Percentiles rank a stretch among this genome's conserved stretches.
Evolutionary conservation across 441 rosid genomes (phyloP).

Genomic region (Euphorbia schlechtendalii): DNA sequence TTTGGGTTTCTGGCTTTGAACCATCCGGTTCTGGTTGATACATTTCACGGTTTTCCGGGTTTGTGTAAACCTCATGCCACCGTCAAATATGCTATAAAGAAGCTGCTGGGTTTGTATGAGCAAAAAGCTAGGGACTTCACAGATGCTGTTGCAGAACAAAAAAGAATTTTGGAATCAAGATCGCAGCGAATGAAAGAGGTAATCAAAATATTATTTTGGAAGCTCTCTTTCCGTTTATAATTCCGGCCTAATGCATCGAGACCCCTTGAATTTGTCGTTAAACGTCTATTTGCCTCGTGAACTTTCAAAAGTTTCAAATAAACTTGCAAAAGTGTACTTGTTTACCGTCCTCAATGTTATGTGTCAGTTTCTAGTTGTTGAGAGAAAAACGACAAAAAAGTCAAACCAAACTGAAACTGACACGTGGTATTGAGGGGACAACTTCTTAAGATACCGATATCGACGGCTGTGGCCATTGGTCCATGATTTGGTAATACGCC

Average conservation of each 20-base stretch:
- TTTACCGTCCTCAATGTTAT: too few species aligned
- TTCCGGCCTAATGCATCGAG: neutral
- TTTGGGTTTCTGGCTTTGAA: slow-evolving; percentile 62
- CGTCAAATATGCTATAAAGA: slow-evolving; percentile 68
- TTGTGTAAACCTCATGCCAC: slow-evolving; percentile 89
- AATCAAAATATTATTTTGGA: slow-evolving; percentile 17
- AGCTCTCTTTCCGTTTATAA: neutral
- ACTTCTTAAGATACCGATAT: too few species aligned
- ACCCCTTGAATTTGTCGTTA: too few species aligned
- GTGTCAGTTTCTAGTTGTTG: too few species aligned
- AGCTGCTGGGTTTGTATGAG: slow-evolving; percentile 57
- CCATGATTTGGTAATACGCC: too few species aligned
- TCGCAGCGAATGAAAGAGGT: slow-evolving; percentile 81
- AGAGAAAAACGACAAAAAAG: too few species aligned
- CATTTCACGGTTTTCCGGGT: slow-evolving; percentile 70
- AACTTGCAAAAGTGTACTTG: too few species aligned
- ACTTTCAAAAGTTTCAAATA: too few species aligned
- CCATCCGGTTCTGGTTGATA: slow-evolving; percentile 41
- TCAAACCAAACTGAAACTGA: too few species aligned
- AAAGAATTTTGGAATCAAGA: slow-evolving; percentile 46
- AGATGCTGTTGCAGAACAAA: slow-evolving; percentile 45
- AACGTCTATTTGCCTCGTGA: too few species aligned
- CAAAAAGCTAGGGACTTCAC: slow-evolving; percentile 41
- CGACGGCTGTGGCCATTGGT: too few species aligned
- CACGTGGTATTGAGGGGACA: too few species aligned